phyloP scores from a whole-genome alignment of 139 green algal species.

The Chlamydomonas sphaeroides region DNA sequence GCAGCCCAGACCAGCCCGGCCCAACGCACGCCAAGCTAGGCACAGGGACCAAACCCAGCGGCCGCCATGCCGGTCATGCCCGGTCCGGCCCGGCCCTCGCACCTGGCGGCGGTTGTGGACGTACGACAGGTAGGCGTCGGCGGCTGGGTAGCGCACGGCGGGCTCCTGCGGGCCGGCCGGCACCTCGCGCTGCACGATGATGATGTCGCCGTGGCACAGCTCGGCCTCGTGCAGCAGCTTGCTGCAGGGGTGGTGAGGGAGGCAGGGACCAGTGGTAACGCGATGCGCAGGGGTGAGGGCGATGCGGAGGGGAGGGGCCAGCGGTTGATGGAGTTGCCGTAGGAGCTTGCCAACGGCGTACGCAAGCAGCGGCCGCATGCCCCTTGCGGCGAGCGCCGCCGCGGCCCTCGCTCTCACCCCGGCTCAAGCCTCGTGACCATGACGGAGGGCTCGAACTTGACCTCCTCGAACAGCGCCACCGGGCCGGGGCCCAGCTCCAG shows the following conservation, averaged over 20 bases:
- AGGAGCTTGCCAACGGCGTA: no score
- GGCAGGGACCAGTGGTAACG: no score
- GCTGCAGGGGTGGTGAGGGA: conserved; percentile 30
- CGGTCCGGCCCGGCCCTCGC: no score
- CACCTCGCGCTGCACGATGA: conserved; percentile 78
- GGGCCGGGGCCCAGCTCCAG: conserved; percentile 24
- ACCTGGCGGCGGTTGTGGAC: conserved; percentile 61
- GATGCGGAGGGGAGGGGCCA: no score
- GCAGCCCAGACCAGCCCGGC: no score
- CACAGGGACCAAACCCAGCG: no score
- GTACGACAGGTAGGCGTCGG: conserved; percentile 79
- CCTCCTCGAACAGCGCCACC: conserved; percentile 81
- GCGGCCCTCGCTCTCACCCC: conserved; percentile 1
- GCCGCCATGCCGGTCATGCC: no score
- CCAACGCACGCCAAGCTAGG: no score
- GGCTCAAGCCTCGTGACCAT: conserved; percentile 76
- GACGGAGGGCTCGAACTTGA: conserved; percentile 90
- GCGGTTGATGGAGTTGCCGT: no score
- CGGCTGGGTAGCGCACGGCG: conserved; percentile 45
- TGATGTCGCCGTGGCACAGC: conserved; percentile 92
- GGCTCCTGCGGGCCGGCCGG: conserved; percentile 22
- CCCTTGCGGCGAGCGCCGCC: no score
- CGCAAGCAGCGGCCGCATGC: no score
- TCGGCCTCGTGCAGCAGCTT: conserved; percentile 30
- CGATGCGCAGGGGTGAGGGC: no score